Percentiles rank a stretch among this genome's conserved stretches.
Evolutionary conservation across 768 basidiomycete species (phyloP).

Genomic region (Saitozyma sp.): DNA sequence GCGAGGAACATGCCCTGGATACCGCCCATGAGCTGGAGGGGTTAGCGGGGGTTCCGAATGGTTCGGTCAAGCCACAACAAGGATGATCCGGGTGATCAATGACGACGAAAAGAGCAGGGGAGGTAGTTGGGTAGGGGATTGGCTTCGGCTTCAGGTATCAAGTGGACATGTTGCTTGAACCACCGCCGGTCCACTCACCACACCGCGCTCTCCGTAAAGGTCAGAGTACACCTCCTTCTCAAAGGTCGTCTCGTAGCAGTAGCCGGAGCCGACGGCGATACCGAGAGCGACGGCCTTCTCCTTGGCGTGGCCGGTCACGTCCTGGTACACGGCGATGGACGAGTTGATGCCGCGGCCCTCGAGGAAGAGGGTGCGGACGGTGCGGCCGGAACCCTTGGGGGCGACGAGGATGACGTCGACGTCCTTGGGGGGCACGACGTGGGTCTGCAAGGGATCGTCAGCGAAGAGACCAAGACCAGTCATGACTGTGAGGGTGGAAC

Average conservation of each 20-base stretch:
- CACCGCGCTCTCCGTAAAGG: conserved; percentile 98
- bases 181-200: conserved; percentile 62
- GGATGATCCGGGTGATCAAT: not conserved
- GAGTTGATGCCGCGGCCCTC: conserved; percentile 83
- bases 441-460: conserved; percentile 57
- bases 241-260: conserved; percentile 98
- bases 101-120: not conserved
- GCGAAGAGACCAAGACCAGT: not conserved
- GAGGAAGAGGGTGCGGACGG: conserved; percentile 99
- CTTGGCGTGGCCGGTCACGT: conserved; percentile 95
- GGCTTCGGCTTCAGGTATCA: too few relatives aligned
- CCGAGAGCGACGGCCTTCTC: conserved; percentile 95
- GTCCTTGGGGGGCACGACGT: conserved; percentile 84
- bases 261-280: conserved; percentile 92
- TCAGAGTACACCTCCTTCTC: conserved; percentile 99
- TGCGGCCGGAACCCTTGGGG: conserved; percentile 97
- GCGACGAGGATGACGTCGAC: conserved; percentile 99
- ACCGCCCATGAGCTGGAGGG: conserved; percentile 82
- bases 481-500: not conserved
- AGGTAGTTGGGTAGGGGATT: too few relatives aligned
- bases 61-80: not conserved
- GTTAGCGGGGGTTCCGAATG: conserved; percentile 9
- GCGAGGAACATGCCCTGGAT: conserved; percentile 98
- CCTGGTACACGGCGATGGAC: conserved; percentile 91
- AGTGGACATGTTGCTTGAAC: not conserved